A percentile compares a stretch with the other conserved stretches of the same genome.
Conservation (phyloP, 495 filamentous ascomycete genomes). For the Tuber calosporum region DNA sequence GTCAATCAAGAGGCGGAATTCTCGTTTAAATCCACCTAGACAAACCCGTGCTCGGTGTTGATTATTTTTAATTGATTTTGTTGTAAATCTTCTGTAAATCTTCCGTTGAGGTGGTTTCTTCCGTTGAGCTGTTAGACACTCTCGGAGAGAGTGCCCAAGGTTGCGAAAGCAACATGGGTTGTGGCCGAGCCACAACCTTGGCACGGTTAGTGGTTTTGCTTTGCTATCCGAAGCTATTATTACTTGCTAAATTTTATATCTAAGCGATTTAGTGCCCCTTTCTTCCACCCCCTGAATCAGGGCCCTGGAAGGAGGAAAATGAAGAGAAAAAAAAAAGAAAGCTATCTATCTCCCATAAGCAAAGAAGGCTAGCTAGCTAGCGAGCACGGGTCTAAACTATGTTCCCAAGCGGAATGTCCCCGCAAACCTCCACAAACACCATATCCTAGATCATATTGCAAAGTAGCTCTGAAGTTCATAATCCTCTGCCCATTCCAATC, state of each 20-base stretch:
- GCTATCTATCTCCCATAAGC: neutral
- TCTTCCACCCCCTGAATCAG: neutral
- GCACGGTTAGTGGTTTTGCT: neutral
- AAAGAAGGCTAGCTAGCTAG: neutral
- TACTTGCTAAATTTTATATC: neutral
- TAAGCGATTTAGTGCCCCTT: neutral
- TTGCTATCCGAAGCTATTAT: neutral
- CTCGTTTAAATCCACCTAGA: too few relatives aligned
- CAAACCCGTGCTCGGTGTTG: too few relatives aligned
- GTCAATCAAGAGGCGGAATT: too few relatives aligned
- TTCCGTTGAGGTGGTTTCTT: too few relatives aligned
- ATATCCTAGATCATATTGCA: neutral
- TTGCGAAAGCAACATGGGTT: too few relatives aligned
- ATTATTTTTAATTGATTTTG: too few relatives aligned
- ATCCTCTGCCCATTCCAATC: neutral
- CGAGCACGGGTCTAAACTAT: neutral
- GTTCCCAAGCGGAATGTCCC: neutral
- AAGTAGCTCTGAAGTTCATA: neutral
- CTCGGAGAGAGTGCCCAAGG: too few relatives aligned
- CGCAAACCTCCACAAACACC: neutral
- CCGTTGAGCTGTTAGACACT: too few relatives aligned
- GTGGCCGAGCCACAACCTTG: too few relatives aligned
- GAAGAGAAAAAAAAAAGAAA: neutral
- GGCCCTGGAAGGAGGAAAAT: neutral
- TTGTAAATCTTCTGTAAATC: too few relatives aligned